Evolutionary conservation across 306 rosid species (phyloP).

Genomic region (Geum urbanum): DNA sequence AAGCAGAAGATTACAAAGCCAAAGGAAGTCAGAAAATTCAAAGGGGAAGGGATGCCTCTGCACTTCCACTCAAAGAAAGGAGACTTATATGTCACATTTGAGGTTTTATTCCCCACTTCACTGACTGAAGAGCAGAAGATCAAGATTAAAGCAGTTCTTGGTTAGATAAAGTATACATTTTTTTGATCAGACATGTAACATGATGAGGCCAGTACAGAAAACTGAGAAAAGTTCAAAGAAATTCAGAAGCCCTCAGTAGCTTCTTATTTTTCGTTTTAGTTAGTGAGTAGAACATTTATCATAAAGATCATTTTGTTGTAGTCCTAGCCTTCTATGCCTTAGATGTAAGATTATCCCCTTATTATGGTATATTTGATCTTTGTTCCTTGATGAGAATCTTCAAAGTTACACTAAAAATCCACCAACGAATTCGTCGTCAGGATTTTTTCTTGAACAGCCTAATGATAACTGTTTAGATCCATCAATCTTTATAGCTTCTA

Average conservation of each 20-base stretch:
- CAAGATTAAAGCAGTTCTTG: slow-evolving; percentile 65
- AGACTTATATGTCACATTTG: slow-evolving; percentile 71
- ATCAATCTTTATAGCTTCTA: not conserved
- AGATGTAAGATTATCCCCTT: not conserved
- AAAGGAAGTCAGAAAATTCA: slow-evolving; percentile 84
- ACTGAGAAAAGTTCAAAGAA: slow-evolving; percentile 20
- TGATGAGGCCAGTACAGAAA: slow-evolving; percentile 26
- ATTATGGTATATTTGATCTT: not conserved
- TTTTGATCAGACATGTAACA: slow-evolving; percentile 29
- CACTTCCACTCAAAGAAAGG: slow-evolving; percentile 88
- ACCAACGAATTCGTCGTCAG: not conserved
- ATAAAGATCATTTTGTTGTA: slow-evolving; percentile 19
- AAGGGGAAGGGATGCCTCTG: slow-evolving; percentile 96
- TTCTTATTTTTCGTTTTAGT: slow-evolving; percentile 6
- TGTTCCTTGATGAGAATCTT: not conserved
- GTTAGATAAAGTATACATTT: slow-evolving; percentile 32
- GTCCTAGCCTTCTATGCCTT: not conserved
- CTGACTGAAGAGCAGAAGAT: slow-evolving; percentile 77
- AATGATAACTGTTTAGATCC: not conserved
- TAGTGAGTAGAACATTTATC: not conserved
- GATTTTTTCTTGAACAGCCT: not conserved
- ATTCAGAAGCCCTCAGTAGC: slow-evolving; percentile 15
- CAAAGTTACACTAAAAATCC: no score
- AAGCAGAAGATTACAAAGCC: slow-evolving; percentile 81
- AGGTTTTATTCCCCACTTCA: slow-evolving; percentile 81